Evolutionary conservation across 441 rosid species (phyloP).

Genomic region (Erodium trifolium): DNA sequence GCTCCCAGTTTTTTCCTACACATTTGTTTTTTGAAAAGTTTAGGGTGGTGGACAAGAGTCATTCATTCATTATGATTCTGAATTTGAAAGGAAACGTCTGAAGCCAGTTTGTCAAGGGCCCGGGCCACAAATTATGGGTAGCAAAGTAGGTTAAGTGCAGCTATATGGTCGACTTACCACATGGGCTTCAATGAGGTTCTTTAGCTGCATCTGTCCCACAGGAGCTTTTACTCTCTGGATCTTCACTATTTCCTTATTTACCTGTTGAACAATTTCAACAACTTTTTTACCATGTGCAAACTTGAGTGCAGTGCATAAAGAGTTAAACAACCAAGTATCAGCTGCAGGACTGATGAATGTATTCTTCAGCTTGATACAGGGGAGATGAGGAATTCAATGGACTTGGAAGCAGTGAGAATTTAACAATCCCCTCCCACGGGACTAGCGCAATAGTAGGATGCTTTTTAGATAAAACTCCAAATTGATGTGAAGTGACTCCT

Average conservation of each 20-base stretch:
- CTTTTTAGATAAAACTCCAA: neutral
- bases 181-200: conserved; percentile 82
- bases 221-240: conserved; percentile 87
- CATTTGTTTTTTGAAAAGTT: too few species aligned
- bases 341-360: neutral
- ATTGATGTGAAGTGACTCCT: neutral
- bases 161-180: conserved; percentile 50
- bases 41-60: conserved; percentile 14
- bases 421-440: too few species aligned
- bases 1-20: conserved; percentile 85
- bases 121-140: neutral
- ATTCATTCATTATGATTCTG: neutral
- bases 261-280: conserved; percentile 30
- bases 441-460: too few species aligned
- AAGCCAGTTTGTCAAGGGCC: too few species aligned
- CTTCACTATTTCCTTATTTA: conserved; percentile 88
- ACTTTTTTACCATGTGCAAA: neutral
- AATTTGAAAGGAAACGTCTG: neutral
- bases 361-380: neutral
- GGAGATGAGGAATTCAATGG: too few species aligned
- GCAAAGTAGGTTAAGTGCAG: neutral
- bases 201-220: conserved; percentile 93
- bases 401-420: too few species aligned
- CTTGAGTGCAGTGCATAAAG: neutral
- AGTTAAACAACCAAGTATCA: neutral